Percentiles rank a stretch among this genome's conserved stretches.
Evolutionary conservation across 1,284 basidiomycete species (phyloP).

Genomic region (Cutaneotrichosporon dermatis): DNA sequence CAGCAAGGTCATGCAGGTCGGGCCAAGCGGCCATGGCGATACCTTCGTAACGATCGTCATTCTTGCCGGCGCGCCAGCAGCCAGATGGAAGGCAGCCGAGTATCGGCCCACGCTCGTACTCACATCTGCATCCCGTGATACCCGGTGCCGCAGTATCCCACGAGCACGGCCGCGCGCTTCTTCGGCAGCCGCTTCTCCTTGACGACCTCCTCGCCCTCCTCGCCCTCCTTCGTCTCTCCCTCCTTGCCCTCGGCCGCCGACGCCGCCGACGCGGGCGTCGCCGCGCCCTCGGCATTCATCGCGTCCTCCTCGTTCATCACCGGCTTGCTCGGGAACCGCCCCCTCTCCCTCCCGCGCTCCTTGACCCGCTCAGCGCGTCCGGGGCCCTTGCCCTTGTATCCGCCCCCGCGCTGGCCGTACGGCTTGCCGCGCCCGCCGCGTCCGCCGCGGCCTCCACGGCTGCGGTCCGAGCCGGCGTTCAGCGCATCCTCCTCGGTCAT

Average conservation of each 20-base stretch:
- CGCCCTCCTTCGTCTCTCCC: constrained; percentile 1
- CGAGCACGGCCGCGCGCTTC: constrained; percentile 54
- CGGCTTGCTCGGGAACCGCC: not conserved
- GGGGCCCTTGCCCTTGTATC: constrained; percentile 3
- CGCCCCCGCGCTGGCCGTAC: constrained; percentile 2
- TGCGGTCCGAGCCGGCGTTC: constrained; percentile 7
- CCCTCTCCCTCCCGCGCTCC: not conserved
- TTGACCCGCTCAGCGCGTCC: not conserved
- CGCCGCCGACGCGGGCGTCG: constrained; percentile 1
- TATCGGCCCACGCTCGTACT: constrained; percentile 38
- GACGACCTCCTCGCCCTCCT: constrained; percentile 19
- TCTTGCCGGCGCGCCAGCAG: too few species aligned
- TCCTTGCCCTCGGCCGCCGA: not conserved
- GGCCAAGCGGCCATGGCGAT: too few species aligned
- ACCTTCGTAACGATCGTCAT: too few species aligned
- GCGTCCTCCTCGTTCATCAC: constrained; percentile 3
- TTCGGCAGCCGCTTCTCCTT: constrained; percentile 51
- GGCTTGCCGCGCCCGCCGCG: not conserved
- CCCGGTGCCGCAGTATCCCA: constrained; percentile 55
- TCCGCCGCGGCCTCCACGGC: constrained; percentile 1
- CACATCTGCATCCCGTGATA: constrained; percentile 96
- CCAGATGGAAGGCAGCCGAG: not conserved
- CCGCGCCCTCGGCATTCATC: not conserved
- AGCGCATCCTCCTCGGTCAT: constrained; percentile 13
- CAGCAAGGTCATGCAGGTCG: not conserved